A percentile compares a stretch with the other conserved stretches of the same genome.
Evolutionary conservation across 108 stramenopile species (phyloP).

Genomic region (Aurantiochytrium sp.): DNA sequence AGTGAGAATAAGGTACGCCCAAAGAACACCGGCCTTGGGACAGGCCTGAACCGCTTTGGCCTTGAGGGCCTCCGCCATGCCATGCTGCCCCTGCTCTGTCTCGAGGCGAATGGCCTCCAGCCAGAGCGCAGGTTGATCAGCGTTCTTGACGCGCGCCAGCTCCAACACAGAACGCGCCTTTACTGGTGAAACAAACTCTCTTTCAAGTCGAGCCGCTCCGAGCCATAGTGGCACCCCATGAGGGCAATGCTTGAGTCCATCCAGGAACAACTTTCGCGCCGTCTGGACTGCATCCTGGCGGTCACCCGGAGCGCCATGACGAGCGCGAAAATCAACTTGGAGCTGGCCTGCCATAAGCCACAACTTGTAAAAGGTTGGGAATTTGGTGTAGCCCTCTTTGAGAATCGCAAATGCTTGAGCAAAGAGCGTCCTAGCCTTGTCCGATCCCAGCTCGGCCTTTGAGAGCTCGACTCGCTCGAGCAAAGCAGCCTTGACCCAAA

Average conservation of each 20-base stretch:
- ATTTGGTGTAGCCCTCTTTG: conserved; percentile 67
- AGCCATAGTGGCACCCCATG: conserved; percentile 72
- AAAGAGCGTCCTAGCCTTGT: background rate
- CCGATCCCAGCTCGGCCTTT: background rate
- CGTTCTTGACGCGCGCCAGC: conserved; percentile 76
- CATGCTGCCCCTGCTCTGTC: conserved; percentile 67
- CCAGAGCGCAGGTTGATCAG: conserved; percentile 71
- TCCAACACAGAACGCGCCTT: conserved; percentile 89
- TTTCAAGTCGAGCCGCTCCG: conserved; percentile 76
- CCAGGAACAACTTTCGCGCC: conserved; percentile 65
- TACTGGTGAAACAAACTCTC: conserved; percentile 57
- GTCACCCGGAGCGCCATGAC: background rate
- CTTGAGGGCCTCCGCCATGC: conserved; percentile 74
- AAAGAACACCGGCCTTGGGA: conserved; percentile 73
- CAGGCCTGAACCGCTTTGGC: conserved; percentile 90
- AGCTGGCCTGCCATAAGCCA: conserved; percentile 96
- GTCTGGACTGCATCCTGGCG: conserved; percentile 34
- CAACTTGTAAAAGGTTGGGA: conserved; percentile 66
- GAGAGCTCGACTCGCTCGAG: conserved; percentile 63
- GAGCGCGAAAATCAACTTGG: conserved; percentile 60
- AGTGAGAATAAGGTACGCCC: conserved; percentile 75
- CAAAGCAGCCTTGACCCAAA: conserved; percentile 89
- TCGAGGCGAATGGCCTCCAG: conserved; percentile 83
- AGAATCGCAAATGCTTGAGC: conserved; percentile 56
- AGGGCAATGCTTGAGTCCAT: conserved; percentile 71